A percentile compares a stretch with the other conserved stretches of the same genome.
These are phyloP conservation scores for Beta vulgaris DNA, from an alignment of 148 eudicot species.

Conservation along the genomic window DNA sequence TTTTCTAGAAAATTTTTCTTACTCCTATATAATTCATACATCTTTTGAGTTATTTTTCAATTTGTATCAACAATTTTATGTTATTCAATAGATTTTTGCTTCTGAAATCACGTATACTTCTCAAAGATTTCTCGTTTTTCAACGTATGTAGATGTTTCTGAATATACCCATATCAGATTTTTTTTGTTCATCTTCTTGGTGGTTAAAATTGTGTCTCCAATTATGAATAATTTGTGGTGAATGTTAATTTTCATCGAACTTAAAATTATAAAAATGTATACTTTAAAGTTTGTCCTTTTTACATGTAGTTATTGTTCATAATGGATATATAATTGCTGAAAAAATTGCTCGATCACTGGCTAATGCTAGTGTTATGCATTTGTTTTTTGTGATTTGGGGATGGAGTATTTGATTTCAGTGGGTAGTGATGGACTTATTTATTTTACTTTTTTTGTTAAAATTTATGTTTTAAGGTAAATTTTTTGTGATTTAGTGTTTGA, in stretches of 20 bases:
- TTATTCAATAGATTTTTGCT: background rate
- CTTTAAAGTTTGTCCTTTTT: too few relatives aligned
- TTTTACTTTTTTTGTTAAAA: background rate
- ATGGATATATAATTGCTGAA: too few relatives aligned
- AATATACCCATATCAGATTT: too few relatives aligned
- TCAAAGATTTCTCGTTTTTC: background rate
- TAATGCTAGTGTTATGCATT: too few relatives aligned
- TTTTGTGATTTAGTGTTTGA: background rate
- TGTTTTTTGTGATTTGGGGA: background rate
- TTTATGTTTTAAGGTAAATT: background rate
- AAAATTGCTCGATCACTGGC: too few relatives aligned
- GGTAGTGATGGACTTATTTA: background rate
- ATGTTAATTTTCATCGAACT: too few relatives aligned
- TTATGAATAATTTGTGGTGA: too few relatives aligned
- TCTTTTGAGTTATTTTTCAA: background rate
- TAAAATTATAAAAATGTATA: too few relatives aligned
- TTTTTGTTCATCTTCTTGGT: background rate
- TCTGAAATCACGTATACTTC: background rate
- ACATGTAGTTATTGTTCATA: too few relatives aligned
- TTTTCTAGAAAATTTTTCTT: background rate
- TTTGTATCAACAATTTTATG: background rate
- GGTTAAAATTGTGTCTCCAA: too few relatives aligned
- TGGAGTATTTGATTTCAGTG: background rate
- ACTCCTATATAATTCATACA: background rate
- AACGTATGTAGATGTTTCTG: background rate